Base-by-base conservation (phyloP, 176 grass and related monocot genomes). In the Carex parvula region DNA sequence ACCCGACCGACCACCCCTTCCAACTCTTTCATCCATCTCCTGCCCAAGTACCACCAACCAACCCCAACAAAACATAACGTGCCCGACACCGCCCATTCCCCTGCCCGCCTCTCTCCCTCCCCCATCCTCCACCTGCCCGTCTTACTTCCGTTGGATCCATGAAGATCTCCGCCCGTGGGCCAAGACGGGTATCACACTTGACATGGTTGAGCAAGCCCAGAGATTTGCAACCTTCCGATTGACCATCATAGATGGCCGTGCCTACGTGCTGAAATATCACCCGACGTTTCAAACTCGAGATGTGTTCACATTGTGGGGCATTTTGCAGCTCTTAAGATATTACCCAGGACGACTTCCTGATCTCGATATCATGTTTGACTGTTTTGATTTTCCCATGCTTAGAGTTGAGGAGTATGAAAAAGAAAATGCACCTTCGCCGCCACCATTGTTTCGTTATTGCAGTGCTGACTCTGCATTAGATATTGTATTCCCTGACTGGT, bases 351-450 rank as follows among this genome's bases (percentile, higher is more conserved):
- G 83, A 33, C 73, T 98, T 32, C 95, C 96, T 21, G 96, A 98
- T 60, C 88, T 98, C 63, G 96, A 98, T 35, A 89, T 98, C 89
- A 98, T 98, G 89, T 98, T 98, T 82, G 89, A 98, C 67, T 92
- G 89, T 59, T 81, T 90, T 41, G 96, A 98, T 39, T 88, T 80
- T 85, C 93, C 96, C 16, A 86, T 94, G 55, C 75, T 98, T 83
- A 86, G 68, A 9, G 7, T 83, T 12, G 48, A 83, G n/a, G 68
- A 73, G 54, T 92, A 93, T 75, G 87, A 65, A n/a, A 33, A 60
- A 14, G 13, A 81, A 75, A 64, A 87, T 81, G 84, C 86, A 18
- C 48, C 41, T 6, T 46, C 92, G 3, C 86, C 88, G 60, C 91
- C 96, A 0, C 87, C 93, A 1, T 32, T 99, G 18, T 99, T 99